Percentiles rank a stretch among this genome's conserved stretches.
Evolutionary conservation across 176 grass and related monocot species (phyloP).

Genomic region (Miscanthus lutarioriparius): DNA sequence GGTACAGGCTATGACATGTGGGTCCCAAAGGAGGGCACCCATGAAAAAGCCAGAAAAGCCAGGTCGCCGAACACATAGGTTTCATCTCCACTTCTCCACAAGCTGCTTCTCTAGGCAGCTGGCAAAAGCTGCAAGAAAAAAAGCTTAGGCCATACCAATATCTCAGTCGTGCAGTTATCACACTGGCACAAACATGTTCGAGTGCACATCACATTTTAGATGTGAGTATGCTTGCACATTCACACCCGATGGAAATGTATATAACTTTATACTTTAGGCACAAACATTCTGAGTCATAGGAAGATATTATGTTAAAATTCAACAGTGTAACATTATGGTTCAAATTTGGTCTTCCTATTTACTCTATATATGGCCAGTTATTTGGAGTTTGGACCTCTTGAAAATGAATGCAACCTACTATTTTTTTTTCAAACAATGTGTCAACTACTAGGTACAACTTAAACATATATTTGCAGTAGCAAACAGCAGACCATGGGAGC

Average conservation of each 20-base stretch:
- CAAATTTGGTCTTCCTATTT: background rate
- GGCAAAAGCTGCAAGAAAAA: background rate
- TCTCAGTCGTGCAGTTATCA: slow-evolving; percentile 5
- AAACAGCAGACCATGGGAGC: background rate
- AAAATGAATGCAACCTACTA: slow-evolving; percentile 3
- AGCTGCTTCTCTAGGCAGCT: background rate
- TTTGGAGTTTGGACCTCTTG: background rate
- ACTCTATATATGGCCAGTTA: slow-evolving; percentile 5
- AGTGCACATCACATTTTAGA: background rate
- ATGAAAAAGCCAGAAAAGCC: too few relatives aligned
- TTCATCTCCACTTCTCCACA: background rate
- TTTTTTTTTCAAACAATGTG: background rate
- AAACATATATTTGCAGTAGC: background rate
- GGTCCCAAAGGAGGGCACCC: too few relatives aligned
- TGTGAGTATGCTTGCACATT: background rate
- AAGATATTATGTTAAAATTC: background rate
- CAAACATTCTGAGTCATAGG: background rate
- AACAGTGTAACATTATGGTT: background rate
- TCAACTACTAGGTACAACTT: background rate
- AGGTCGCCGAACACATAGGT: background rate
- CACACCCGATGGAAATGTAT: background rate
- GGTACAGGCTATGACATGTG: too few relatives aligned
- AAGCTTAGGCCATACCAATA: background rate
- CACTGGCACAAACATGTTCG: background rate
- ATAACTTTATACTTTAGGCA: background rate